Evolutionary conservation across 495 filamentous ascomycete species (phyloP), one percentile per base, ranked within the genome.

Genomic region (Penicillium coprophilum): DNA sequence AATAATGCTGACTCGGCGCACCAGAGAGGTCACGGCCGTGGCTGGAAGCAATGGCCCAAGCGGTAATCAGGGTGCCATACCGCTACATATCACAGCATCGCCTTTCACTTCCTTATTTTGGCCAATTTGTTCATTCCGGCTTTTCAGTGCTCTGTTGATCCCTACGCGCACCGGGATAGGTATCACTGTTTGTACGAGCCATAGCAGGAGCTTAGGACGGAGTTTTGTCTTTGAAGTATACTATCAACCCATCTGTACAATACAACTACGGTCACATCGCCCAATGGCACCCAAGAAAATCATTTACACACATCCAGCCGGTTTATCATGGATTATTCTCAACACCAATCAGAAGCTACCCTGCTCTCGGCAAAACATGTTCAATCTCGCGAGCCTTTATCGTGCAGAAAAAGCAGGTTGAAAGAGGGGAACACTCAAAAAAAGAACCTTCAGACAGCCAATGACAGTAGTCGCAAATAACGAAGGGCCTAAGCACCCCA

Each of bases 11-110:
- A 78, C 56, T 45, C 53, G 48, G 46, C 54, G 15, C 32, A 60
- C 68, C 71, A 96, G 89, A 79, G 83, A 75, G 92, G 92, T 65
- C 88, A 92, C 72, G 91, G 88, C 64, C 79, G 85, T 71, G 90
- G 88, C 49, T 96, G 92, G 94, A 91, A 86, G 75, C 89, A 91
- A 70, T 98, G 83, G 82, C 94, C 94, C 63, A 91, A 70, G 69
- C 66, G 74, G 68, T 76, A 67, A 72, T 31, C 6, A 24, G 24
- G 67, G 38, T 13, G n/a, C 41, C 13, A 4, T n/a, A 27, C 20
- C 19, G 20, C 24, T 46, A 30, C 27, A 39, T 7, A 20, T 52
- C 19, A 30, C 39, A 19, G 50, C 45, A 49, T 43, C 46, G 58
- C 58, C 46, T 57, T 60, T 61, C 24, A 47, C 57, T 59, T 55